Evolutionary conservation across 2,329 filamentous ascomycete species (phyloP), one percentile per base, ranked within the genome.

Genomic region (Ceratocystis albifundus): DNA sequence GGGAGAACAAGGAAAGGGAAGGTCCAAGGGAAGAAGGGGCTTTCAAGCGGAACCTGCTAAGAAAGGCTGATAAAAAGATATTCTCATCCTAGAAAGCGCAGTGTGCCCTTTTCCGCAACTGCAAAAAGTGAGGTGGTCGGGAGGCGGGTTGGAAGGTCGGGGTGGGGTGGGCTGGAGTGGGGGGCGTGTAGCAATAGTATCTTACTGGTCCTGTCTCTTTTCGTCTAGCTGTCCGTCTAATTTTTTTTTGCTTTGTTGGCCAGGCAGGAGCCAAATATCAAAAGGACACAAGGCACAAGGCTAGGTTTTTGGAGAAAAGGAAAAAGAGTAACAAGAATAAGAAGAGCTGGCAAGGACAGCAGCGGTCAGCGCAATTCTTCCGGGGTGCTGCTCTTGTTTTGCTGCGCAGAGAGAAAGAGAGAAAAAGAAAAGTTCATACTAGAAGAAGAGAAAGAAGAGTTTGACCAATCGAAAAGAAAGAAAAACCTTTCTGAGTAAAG

Each of bases 71-170:
- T 41, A 41, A 41, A 32, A 36, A 41, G n/a, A n/a, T n/a, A 36
- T 12, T 41, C 48, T 62, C 30, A 22, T 30, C 55, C 50, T 66
- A 41, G 45, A 20, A 20, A 25, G 57, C 46, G 59, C 59, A 25
- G 59, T 62, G 59, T 62, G 65, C 59, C 65, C 65, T 62, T 61
- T 55, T 30, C 48, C 48, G 59, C 32, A 45, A 66, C 48, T 12
- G 59, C 32, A 45, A 66, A 66, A 67, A 67, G 55, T 57, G 48
- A 67, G 61, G 65, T 59, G 65, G 65, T 67, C 65, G 65, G 65
- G 64, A n/a, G 41, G 53, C 61, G 36, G 50, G 50, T 50, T 64
- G 41, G 61, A 53, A 50, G 36, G 61, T 61, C 50, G 65, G 65
- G 53, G 48, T n/a, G 61, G 28, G 28, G 50, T 41, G 50, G 48